Evolutionary conservation across 352 stramenopile species (phyloP).

Genomic region (Aphanomyces euteiches): DNA sequence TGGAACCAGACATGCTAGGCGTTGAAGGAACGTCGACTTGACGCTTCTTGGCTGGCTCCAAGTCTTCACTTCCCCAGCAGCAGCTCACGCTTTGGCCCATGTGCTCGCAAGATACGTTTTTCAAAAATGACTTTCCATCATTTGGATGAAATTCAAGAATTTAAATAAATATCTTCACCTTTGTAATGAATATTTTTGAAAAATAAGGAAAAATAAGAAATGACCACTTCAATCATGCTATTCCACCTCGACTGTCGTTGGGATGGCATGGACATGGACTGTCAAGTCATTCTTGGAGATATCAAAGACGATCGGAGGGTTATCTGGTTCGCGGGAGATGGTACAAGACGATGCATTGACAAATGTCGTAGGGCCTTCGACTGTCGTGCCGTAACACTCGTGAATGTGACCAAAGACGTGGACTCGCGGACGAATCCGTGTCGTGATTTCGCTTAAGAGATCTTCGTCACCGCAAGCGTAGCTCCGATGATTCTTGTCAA

Average conservation of each 20-base stretch:
- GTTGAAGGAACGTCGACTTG: background rate
- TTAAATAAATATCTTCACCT: too few species aligned
- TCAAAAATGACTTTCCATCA: too few species aligned
- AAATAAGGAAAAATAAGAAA: too few species aligned
- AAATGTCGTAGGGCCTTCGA: slow-evolving; percentile 75
- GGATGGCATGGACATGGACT: too few species aligned
- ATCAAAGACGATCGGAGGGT: slow-evolving; percentile 74
- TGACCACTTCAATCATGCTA: too few species aligned
- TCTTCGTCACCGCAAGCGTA: slow-evolving; percentile 72
- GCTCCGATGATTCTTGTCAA: slow-evolving; percentile 67
- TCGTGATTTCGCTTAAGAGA: slow-evolving; percentile 76
- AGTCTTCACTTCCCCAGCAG: slow-evolving; percentile 4
- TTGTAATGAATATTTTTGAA: too few species aligned
- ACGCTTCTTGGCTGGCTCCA: background rate
- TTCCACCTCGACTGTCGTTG: too few species aligned
- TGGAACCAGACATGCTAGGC: slow-evolving; percentile 8
- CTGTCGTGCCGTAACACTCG: slow-evolving; percentile 76
- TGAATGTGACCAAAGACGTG: slow-evolving; percentile 93
- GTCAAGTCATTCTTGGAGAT: slow-evolving; percentile 32
- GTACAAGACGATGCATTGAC: slow-evolving; percentile 86
- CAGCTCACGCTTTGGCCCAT: slow-evolving; percentile 20
- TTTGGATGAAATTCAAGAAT: too few species aligned
- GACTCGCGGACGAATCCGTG: slow-evolving; percentile 70
- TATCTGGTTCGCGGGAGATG: slow-evolving; percentile 49
- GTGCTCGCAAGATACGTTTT: background rate